Evolutionary conservation across 768 basidiomycete species (phyloP).

Genomic region (Lactarius pseudohatsudake): DNA sequence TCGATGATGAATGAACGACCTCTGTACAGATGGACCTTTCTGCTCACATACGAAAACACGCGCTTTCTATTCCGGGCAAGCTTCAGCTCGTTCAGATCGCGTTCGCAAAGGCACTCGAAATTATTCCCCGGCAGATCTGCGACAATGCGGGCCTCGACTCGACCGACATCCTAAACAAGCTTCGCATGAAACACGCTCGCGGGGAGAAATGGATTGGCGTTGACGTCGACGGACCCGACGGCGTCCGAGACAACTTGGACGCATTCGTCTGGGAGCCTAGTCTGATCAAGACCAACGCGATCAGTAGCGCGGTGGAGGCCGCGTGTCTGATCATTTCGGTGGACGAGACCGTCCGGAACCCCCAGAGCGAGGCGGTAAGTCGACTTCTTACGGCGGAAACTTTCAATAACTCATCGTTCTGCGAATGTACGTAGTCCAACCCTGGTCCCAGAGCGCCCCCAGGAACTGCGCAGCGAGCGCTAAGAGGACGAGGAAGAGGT

Average conservation of each 20-base stretch:
- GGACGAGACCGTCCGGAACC: slow-evolving; percentile 96
- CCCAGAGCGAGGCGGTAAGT: slow-evolving; percentile 88
- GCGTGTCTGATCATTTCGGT: slow-evolving; percentile 95
- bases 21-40: slow-evolving; percentile 87
- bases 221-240: slow-evolving; percentile 85
- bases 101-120: slow-evolving; percentile 95
- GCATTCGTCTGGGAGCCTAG: slow-evolving; percentile 99
- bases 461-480: slow-evolving; percentile 83
- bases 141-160: slow-evolving; percentile 98
- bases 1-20: background rate
- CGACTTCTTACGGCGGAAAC: slow-evolving; percentile 1
- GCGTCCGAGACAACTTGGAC: slow-evolving; percentile 94
- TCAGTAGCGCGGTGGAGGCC: slow-evolving; percentile 93
- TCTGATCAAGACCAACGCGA: slow-evolving; percentile 92
- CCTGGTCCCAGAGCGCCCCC: slow-evolving; percentile 88
- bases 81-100: slow-evolving; percentile 91
- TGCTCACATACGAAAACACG: slow-evolving; percentile 87
- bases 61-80: slow-evolving; percentile 92
- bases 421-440: slow-evolving; percentile 50
- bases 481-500: slow-evolving; percentile 86
- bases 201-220: slow-evolving; percentile 92
- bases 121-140: slow-evolving; percentile 97
- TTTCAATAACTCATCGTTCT: slow-evolving; percentile 28
- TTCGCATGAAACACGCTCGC: slow-evolving; percentile 92
- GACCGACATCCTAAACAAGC: slow-evolving; percentile 94